phyloP scores from a whole-genome alignment of 768 basidiomycete genomes.

The Tricholoma furcatifolium region DNA sequence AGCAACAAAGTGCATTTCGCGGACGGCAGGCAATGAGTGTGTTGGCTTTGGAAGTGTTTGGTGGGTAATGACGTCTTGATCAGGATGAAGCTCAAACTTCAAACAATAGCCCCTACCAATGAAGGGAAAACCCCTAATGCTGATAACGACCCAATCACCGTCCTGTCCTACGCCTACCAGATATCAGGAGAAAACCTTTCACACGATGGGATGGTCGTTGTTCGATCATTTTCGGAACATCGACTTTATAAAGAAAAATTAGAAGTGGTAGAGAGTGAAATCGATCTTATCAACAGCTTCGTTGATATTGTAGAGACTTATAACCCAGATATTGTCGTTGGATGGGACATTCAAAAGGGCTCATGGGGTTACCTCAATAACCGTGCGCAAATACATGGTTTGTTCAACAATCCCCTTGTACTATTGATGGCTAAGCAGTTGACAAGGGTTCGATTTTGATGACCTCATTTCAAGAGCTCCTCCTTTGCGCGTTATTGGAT shows the following conservation, averaged over 20 bases:
- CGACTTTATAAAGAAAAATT: conserved; percentile 43
- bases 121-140: conserved; percentile 64
- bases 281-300: conserved; percentile 76
- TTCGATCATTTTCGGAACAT: conserved; percentile 39
- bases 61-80: conserved; percentile 40
- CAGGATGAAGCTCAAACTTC: background rate
- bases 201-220: conserved; percentile 53
- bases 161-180: conserved; percentile 76
- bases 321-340: conserved; percentile 90
- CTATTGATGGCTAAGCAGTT: background rate
- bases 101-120: conserved; percentile 53
- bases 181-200: conserved; percentile 36
- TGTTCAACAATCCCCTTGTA: conserved; percentile 7
- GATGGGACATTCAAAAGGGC: conserved; percentile 86
- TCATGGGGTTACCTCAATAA: conserved; percentile 90
- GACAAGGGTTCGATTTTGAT: conserved; percentile 69
- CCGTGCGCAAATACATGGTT: conserved; percentile 65
- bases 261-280: conserved; percentile 63
- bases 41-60: conserved; percentile 82
- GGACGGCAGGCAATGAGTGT: conserved; percentile 75
- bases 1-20: conserved; percentile 32
- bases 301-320: conserved; percentile 71
- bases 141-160: conserved; percentile 60
- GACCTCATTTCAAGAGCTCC: conserved; percentile 80
- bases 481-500: conserved; percentile 32